Conservation (phyloP, 116 monocot species). For the Trichopus zeylanicus region DNA sequence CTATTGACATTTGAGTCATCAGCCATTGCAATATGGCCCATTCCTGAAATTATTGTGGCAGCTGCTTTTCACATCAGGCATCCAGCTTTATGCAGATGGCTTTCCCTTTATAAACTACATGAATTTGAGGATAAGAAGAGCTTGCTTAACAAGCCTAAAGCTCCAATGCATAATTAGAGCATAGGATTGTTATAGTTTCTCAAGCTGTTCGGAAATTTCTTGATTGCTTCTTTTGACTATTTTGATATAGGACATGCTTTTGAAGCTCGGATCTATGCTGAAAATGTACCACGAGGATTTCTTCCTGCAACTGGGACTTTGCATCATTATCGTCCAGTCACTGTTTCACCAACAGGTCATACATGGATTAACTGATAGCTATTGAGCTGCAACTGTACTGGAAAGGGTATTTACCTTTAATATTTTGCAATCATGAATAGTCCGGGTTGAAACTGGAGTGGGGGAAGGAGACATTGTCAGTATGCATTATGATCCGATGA, state of each 20-base stretch:
- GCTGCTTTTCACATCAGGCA: neutral
- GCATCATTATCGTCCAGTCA: conserved; percentile 68
- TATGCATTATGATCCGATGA: conserved; percentile 99
- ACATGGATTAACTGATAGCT: neutral
- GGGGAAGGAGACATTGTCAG: conserved; percentile 82
- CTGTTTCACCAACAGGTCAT: conserved; percentile 61
- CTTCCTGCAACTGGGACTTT: conserved; percentile 92
- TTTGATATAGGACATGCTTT: conserved; percentile 75
- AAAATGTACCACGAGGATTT: conserved; percentile 93
- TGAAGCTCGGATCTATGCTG: conserved; percentile 99
- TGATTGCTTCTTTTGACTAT: neutral
- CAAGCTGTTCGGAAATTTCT: no score
- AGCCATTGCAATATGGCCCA: no score
- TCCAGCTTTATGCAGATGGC: neutral
- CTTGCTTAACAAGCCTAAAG: no score
- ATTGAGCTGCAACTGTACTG: neutral
- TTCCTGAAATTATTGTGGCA: neutral
- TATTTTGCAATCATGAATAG: conserved; percentile 34
- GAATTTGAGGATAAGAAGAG: no score
- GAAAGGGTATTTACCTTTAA: neutral
- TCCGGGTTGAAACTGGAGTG: conserved; percentile 96
- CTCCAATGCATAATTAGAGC: no score
- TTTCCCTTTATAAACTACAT: neutral
- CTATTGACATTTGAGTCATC: no score
- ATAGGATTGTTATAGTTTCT: no score